Evolutionary conservation across 805 yeast species (phyloP).

Genomic region (Yarrowia divulgata): DNA sequence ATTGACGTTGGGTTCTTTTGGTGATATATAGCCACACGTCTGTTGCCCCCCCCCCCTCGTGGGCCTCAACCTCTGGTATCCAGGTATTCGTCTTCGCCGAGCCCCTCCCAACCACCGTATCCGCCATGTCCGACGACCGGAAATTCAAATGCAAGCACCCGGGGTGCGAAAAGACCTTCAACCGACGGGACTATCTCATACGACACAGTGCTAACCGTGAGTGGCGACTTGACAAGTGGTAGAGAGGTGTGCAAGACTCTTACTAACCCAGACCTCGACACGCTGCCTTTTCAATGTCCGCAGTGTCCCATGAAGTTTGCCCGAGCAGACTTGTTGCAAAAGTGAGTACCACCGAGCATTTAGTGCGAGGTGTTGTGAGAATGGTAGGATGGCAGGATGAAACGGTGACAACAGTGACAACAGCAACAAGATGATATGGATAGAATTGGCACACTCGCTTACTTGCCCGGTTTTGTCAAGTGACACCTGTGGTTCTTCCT

Average conservation of each 20-base stretch:
- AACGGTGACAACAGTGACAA: too few relatives aligned
- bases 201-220: slow-evolving; percentile 47
- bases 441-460: too few relatives aligned
- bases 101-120: not conserved
- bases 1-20: slow-evolving; percentile 27
- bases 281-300: slow-evolving; percentile 44
- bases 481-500: too few relatives aligned
- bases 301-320: slow-evolving; percentile 39
- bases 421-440: too few relatives aligned
- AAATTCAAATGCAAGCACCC: slow-evolving; percentile 50
- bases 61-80: not conserved
- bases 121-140: slow-evolving; percentile 39
- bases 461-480: too few relatives aligned
- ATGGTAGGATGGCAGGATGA: too few relatives aligned
- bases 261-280: slow-evolving; percentile 42
- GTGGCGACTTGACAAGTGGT: not conserved
- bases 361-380: not conserved
- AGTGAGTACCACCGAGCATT: slow-evolving; percentile 23
- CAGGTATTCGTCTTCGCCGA: slow-evolving; percentile 1
- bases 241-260: not conserved
- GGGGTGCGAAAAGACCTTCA: slow-evolving; percentile 49
- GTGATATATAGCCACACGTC: slow-evolving; percentile 35
- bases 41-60: not conserved
- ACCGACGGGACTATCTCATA: slow-evolving; percentile 49
- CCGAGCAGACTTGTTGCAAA: slow-evolving; percentile 35